Evolutionary conservation across 176 grass and related monocot species (phyloP).

Genomic region (Oryza meridionalis): DNA sequence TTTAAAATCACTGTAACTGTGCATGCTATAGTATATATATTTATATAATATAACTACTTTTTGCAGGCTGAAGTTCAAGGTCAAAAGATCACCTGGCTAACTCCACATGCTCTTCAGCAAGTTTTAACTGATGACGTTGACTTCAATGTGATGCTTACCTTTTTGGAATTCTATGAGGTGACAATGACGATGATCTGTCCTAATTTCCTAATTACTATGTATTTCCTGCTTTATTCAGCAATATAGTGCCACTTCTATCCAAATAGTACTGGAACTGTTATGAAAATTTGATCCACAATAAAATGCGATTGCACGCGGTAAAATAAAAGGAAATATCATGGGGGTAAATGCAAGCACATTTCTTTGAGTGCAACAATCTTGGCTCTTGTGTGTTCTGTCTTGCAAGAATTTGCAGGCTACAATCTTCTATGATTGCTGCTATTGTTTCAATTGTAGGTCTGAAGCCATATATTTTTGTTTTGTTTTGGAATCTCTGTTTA

Average conservation of each 20-base stretch:
- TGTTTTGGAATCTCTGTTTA: neutral
- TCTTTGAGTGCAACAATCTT: neutral
- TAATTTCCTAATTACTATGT: conserved; percentile 37
- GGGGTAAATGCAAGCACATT: conserved; percentile 2
- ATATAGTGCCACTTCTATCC: neutral
- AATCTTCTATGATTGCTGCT: neutral
- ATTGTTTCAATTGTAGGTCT: neutral
- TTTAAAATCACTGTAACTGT: neutral
- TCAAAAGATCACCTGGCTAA: conserved; percentile 96
- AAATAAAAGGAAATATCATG: neutral
- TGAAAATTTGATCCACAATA: neutral
- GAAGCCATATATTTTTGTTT: neutral
- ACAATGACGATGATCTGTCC: conserved; percentile 26
- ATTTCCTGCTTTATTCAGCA: conserved; percentile 25
- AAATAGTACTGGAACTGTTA: neutral
- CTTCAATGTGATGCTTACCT: conserved; percentile 99
- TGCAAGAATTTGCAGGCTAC: neutral
- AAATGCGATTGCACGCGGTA: neutral
- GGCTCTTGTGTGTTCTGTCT: neutral
- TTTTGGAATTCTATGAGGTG: conserved; percentile 96
- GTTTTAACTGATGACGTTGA: conserved; percentile 88
- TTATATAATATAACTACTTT: conserved; percentile 30
- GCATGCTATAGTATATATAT: conserved; percentile 1
- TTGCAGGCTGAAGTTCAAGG: conserved; percentile 97
- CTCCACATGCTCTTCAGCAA: conserved; percentile 96